These are phyloP conservation scores for Dioscorea dumetorum DNA, from an alignment of 106 monocot genomes.

Conservation along the genomic window DNA sequence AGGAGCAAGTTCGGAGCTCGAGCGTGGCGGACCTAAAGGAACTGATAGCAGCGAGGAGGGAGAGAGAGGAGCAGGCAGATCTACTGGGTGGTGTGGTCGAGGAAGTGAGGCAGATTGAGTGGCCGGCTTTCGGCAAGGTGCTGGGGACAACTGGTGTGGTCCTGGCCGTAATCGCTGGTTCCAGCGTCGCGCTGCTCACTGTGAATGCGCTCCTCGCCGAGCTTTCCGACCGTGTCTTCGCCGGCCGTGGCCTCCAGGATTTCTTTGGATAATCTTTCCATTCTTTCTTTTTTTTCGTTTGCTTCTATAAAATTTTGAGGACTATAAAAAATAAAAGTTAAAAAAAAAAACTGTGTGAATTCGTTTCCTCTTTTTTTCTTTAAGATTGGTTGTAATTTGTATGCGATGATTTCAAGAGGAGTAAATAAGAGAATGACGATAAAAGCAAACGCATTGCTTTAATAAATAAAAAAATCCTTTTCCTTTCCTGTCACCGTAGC, in stretches of 20 bases:
- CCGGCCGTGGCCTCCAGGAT: constrained; percentile 78
- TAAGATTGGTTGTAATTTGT: too few relatives aligned
- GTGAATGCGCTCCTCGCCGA: constrained; percentile 90
- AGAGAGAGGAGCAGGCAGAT: constrained; percentile 15
- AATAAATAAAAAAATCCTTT: too few relatives aligned
- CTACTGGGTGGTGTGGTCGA: constrained; percentile 55
- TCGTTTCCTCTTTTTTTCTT: background rate
- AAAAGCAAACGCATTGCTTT: background rate
- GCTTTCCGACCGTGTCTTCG: constrained; percentile 80
- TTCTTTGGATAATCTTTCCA: constrained; percentile 33
- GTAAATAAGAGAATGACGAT: background rate
- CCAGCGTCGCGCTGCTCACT: constrained; percentile 78
- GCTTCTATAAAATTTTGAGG: background rate
- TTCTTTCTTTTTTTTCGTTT: too few relatives aligned
- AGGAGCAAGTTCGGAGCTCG: background rate
- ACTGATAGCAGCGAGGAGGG: constrained; percentile 31
- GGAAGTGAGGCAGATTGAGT: constrained; percentile 84
- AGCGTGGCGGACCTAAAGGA: constrained; percentile 42
- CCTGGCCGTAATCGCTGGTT: constrained; percentile 74
- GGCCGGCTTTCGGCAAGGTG: constrained; percentile 81
- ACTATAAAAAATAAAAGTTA: background rate
- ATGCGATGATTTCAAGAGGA: background rate
- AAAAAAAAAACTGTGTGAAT: background rate
- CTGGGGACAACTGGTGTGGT: constrained; percentile 92
- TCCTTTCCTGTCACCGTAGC: background rate